Percentiles rank a stretch among this genome's conserved stretches.
Conservation (phyloP, 2,329 filamentous ascomycete species). For the Tolypocladium pustulatum region DNA sequence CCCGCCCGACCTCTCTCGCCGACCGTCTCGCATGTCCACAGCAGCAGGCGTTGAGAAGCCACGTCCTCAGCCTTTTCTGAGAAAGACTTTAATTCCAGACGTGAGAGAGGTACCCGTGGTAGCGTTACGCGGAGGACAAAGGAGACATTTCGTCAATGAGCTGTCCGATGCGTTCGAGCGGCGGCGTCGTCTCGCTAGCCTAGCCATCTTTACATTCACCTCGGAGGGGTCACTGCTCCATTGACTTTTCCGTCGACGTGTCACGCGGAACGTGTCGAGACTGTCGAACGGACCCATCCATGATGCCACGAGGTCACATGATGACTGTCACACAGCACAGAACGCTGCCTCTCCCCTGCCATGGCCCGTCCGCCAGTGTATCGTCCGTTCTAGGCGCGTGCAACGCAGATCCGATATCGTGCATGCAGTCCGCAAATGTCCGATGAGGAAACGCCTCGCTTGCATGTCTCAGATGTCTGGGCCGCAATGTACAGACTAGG, state of each 20-base stretch:
- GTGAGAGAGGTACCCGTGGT: too few relatives aligned
- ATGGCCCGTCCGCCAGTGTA: not conserved
- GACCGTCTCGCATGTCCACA: not conserved
- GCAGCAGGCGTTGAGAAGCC: not conserved
- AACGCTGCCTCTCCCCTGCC: not conserved
- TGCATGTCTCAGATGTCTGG: not conserved
- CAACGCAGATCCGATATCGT: constrained; percentile 1
- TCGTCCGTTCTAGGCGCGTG: not conserved
- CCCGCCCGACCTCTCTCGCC: not conserved
- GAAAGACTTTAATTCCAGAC: not conserved
- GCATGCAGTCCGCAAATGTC: not conserved
- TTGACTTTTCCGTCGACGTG: not conserved
- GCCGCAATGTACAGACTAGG: not conserved
- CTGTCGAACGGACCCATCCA: not conserved
- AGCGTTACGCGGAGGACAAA: not conserved
- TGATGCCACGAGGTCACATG: not conserved
- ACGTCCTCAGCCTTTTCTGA: not conserved
- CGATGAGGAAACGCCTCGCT: not conserved
- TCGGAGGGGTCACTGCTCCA: not conserved
- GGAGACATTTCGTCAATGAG: not conserved
- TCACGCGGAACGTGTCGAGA: not conserved
- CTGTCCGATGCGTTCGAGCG: not conserved
- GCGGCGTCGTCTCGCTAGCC: not conserved
- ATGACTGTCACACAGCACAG: not conserved
- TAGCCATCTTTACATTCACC: not conserved